phyloP scores from a whole-genome alignment of 2,329 filamentous ascomycete species.

The Aquanectria penicillioides region DNA sequence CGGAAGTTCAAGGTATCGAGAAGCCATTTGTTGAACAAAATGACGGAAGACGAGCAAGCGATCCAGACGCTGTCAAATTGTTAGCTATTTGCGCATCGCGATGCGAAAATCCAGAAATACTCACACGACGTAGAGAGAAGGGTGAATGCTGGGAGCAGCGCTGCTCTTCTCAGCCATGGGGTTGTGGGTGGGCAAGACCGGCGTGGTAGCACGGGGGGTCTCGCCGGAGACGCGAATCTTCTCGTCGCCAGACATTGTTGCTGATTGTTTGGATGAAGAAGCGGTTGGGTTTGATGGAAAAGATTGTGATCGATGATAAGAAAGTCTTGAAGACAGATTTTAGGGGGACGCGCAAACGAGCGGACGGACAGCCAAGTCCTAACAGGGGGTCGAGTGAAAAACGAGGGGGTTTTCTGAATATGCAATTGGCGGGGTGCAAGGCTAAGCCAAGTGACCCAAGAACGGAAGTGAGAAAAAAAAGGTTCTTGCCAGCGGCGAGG shows the following conservation, averaged over 20 bases:
- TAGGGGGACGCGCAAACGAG: constrained; percentile 52
- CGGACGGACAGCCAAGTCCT: constrained; percentile 50
- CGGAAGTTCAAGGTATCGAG: constrained; percentile 84
- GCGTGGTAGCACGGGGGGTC: constrained; percentile 66
- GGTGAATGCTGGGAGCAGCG: constrained; percentile 75
- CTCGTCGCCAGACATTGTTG: constrained; percentile 68
- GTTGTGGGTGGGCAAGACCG: constrained; percentile 84
- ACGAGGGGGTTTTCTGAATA: constrained; percentile 45
- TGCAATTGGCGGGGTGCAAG: constrained; percentile 49
- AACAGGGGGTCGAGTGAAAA: constrained; percentile 39
- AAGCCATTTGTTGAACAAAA: constrained; percentile 99
- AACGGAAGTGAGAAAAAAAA: constrained; percentile 45
- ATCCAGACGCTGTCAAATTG: constrained; percentile 82
- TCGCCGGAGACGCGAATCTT: constrained; percentile 89
- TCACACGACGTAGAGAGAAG: constrained; percentile 84
- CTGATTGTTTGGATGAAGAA: constrained; percentile 54
- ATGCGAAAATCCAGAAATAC: constrained; percentile 40
- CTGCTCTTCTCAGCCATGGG: constrained; percentile 77
- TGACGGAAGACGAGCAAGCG: constrained; percentile 88
- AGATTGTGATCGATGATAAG: constrained; percentile 37
- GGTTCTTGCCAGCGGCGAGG: constrained; percentile 26
- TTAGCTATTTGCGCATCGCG: constrained; percentile 24
- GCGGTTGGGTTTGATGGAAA: constrained; percentile 29
- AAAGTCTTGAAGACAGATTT: constrained; percentile 44
- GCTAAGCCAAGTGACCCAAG: constrained; percentile 36